Base-by-base conservation (phyloP, 805 yeast species). In the Dipodascus albidus region DNA sequence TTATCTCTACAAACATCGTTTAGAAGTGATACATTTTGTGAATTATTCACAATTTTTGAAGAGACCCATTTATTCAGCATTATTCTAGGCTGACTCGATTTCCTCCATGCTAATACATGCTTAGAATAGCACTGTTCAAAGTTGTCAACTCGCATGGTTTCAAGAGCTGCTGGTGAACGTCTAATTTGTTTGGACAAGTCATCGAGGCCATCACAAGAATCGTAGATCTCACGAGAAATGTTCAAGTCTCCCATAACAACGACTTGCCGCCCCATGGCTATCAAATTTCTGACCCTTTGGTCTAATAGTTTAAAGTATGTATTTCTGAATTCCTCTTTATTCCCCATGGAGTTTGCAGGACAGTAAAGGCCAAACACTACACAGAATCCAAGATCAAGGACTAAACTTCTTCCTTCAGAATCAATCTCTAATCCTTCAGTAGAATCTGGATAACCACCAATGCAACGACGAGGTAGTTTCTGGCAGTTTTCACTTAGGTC, bases 221-320 rank as follows among this genome's bases (percentile, higher is more conserved):
- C 99, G 3, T 85, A 81, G 49, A 86, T 68, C 66, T 89, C 93
- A 15, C 87, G 72, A 2, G 89, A 74, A 1, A 91, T 83, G 63
- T 91, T 91, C 15, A 91, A 75, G 64, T 91, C 99, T 1, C 99
- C 99, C 80, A 91, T 74, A 0, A 93, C 69, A 0, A 91, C 71
- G 3, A 91, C 89, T 14, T 78, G 68, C 59, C 90, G 85, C 0
- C 87, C 87, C n/a, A 53, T 58, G 1, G 60, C 59, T n/a, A 71
- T 66, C 53, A 91, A 70, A 38, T 74, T 75, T 33, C 77, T 68
- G 17, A 86, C 76, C 48, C 99, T 75, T 52, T 75, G 68, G 52
- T 88, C 78, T 50, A 91, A 64, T 1, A 78, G 67, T 21, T 71
- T 70, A 52, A 87, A 69, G 60, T 87, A 91, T 15, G 71, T 67